Conservation (phyloP, 306 rosid species). For the Trifolium pratense region DNA sequence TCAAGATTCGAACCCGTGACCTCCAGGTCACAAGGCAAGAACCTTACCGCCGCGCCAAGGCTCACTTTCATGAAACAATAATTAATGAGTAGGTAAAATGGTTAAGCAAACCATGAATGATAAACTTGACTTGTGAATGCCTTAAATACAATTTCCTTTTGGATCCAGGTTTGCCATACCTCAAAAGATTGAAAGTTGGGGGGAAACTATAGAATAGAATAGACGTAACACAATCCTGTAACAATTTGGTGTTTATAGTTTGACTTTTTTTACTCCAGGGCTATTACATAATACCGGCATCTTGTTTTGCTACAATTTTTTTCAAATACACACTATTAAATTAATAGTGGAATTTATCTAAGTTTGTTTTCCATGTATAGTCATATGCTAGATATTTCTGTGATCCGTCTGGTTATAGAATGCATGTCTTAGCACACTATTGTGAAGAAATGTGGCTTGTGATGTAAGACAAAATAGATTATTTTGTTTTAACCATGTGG, state of each 20-base stretch:
- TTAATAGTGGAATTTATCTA: slow-evolving; percentile 6
- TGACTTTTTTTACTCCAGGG: slow-evolving; percentile 34
- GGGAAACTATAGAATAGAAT: slow-evolving; percentile 18
- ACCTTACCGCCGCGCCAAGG: neutral
- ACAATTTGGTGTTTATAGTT: slow-evolving; percentile 28
- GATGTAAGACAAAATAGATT: slow-evolving; percentile 34
- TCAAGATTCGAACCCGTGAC: neutral
- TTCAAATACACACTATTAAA: slow-evolving; percentile 10
- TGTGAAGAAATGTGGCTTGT: slow-evolving; percentile 32
- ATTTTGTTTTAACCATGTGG: slow-evolving; percentile 30
- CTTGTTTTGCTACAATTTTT: neutral
- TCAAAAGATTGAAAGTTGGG: slow-evolving; percentile 12
- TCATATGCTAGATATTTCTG: slow-evolving; percentile 34
- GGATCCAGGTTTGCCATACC: slow-evolving; percentile 23
- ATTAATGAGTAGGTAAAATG: slow-evolving; percentile 14
- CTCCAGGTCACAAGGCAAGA: neutral
- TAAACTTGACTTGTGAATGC: slow-evolving; percentile 23
- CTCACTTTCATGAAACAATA: neutral
- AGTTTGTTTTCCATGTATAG: slow-evolving; percentile 34
- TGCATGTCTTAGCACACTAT: slow-evolving; percentile 14
- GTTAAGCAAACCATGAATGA: slow-evolving; percentile 26
- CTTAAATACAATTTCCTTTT: neutral
- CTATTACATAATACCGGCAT: slow-evolving; percentile 17
- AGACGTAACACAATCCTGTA: neutral
- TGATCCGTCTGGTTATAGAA: slow-evolving; percentile 38